A percentile compares a stretch with the other conserved stretches of the same genome.
Evolutionary conservation across 495 filamentous ascomycete species (phyloP).

Genomic region (Talaromyces thailandensis): DNA sequence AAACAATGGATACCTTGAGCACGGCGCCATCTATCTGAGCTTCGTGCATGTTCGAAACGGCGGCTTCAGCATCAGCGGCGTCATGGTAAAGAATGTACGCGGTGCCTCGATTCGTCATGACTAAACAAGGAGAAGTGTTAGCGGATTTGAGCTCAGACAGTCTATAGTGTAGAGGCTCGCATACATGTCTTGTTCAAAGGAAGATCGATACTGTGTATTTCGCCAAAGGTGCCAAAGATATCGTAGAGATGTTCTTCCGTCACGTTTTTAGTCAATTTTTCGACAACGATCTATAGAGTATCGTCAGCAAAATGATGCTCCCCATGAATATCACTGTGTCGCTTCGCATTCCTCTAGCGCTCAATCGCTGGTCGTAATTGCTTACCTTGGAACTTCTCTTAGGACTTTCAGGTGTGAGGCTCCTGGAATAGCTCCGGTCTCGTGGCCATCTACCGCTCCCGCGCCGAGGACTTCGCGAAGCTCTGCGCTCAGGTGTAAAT

Average conservation of each 20-base stretch:
- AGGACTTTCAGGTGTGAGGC: constrained; percentile 32
- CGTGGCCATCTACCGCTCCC: constrained; percentile 25
- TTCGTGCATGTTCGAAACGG: constrained; percentile 97
- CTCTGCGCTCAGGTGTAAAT: constrained; percentile 20
- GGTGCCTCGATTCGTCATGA: constrained; percentile 83
- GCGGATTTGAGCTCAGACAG: background rate
- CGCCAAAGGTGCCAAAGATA: constrained; percentile 85
- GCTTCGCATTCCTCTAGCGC: background rate
- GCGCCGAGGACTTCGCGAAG: constrained; percentile 31
- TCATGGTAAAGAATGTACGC: constrained; percentile 84
- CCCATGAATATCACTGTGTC: background rate
- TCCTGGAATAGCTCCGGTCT: constrained; percentile 39
- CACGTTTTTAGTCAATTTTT: constrained; percentile 94
- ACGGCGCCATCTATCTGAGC: constrained; percentile 83
- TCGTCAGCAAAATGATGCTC: background rate
- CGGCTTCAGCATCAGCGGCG: constrained; percentile 72
- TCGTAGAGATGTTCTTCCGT: constrained; percentile 80
- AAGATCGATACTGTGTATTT: constrained; percentile 77
- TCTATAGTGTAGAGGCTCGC: constrained; percentile 12
- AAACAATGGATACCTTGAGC: constrained; percentile 87
- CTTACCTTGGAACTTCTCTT: constrained; percentile 52
- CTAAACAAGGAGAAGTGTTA: constrained; percentile 33
- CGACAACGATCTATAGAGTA: constrained; percentile 70
- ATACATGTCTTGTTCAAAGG: constrained; percentile 82
- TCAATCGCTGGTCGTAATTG: background rate